phyloP scores from a whole-genome alignment of 352 stramenopile species.

The Pythium sukuiense region DNA sequence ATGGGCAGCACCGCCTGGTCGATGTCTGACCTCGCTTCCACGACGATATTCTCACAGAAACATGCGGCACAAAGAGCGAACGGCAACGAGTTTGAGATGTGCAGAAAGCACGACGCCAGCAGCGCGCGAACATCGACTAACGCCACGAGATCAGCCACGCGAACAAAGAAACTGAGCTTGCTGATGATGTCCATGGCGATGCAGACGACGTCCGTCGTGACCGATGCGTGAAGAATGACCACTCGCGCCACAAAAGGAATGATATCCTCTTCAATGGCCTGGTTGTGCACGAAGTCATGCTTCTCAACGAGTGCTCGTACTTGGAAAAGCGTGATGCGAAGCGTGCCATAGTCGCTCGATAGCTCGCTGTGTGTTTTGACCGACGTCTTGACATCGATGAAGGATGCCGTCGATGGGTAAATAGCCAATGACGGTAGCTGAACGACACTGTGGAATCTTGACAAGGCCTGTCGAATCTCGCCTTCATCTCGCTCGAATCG shows the following conservation, averaged over 20 bases:
- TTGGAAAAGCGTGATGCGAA: constrained; percentile 5
- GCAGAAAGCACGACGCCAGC: constrained; percentile 14
- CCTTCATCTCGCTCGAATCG: background rate
- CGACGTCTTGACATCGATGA: constrained; percentile 19
- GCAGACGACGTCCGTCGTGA: constrained; percentile 24
- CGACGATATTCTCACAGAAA: constrained; percentile 27
- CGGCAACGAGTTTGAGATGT: constrained; percentile 13
- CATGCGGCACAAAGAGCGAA: constrained; percentile 19
- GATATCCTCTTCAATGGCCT: constrained; percentile 1
- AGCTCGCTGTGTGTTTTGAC: constrained; percentile 11
- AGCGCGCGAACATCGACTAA: constrained; percentile 13
- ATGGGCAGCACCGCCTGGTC: constrained; percentile 1
- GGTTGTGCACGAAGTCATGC: background rate
- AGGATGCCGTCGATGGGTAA: constrained; percentile 4
- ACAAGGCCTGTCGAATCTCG: background rate
- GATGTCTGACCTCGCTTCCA: constrained; percentile 2
- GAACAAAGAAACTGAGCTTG: constrained; percentile 19
- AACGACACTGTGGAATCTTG: background rate
- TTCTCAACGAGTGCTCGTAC: constrained; percentile 6
- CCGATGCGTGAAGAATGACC: constrained; percentile 21
- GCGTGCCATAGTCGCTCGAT: constrained; percentile 7
- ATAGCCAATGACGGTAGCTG: background rate
- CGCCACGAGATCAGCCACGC: background rate
- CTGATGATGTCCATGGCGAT: constrained; percentile 23
- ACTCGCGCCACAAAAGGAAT: constrained; percentile 7